A percentile compares a stretch with the other conserved stretches of the same genome.
Evolutionary conservation across 139 green algal species (phyloP).

Genomic region (Coelastrella sp.): DNA sequence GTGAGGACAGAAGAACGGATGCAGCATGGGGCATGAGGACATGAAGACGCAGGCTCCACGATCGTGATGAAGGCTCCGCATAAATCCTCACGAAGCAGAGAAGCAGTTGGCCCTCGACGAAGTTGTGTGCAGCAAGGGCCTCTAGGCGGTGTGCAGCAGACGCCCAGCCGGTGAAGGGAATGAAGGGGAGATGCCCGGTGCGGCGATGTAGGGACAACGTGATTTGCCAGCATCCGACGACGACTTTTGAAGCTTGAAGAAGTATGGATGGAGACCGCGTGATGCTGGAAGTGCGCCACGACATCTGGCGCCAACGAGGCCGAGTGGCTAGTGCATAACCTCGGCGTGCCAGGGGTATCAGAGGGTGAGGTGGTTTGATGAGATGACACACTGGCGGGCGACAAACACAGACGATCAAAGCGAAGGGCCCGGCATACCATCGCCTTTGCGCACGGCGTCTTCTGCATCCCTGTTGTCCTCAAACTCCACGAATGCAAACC

Average conservation of each 20-base stretch:
- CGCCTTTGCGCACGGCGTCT: constrained; percentile 63
- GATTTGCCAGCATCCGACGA: neutral
- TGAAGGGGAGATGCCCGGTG: neutral
- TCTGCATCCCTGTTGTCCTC: constrained; percentile 70
- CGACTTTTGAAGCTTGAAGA: neutral
- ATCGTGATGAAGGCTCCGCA: neutral
- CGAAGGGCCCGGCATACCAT: constrained; percentile 47
- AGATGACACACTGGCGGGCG: neutral
- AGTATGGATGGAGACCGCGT: neutral
- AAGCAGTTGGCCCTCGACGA: neutral
- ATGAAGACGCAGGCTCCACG: neutral
- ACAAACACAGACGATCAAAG: neutral
- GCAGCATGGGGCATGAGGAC: neutral
- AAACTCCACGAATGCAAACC: constrained; percentile 59
- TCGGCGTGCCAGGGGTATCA: neutral
- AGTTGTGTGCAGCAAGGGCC: neutral
- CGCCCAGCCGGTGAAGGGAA: neutral
- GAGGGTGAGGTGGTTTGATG: neutral
- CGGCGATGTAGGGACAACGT: neutral
- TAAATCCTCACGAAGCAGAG: neutral
- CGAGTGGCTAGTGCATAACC: neutral
- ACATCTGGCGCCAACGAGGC: neutral
- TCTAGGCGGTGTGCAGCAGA: neutral
- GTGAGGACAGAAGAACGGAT: neutral
- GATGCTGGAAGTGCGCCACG: neutral